Percentiles rank a stretch among this genome's conserved stretches.
These are phyloP conservation scores for Nigrospora osmanthi DNA, from an alignment of 2,329 filamentous ascomycete genomes.

Conservation along the genomic window DNA sequence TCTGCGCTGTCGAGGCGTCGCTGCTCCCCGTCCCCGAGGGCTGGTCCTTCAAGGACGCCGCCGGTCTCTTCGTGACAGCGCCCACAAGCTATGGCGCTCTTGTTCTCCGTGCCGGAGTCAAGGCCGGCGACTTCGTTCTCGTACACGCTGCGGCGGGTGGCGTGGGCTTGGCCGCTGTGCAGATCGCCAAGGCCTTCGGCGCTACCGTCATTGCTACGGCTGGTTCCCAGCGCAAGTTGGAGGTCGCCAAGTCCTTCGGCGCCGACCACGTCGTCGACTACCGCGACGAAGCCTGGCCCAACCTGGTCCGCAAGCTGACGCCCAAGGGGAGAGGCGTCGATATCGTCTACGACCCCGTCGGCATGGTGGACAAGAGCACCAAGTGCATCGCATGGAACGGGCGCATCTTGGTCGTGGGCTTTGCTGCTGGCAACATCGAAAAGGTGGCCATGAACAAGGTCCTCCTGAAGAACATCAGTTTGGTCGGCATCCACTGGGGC, in stretches of 20 bases:
- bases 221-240: conserved; percentile 69
- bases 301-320: conserved; percentile 68
- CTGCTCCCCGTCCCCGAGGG: conserved; percentile 69
- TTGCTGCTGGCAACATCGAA: conserved; percentile 80
- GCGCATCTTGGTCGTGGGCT: conserved; percentile 79
- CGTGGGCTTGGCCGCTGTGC: conserved; percentile 84
- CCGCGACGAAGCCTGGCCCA: conserved; percentile 53
- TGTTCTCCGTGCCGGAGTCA: conserved; percentile 68
- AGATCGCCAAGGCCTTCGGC: conserved; percentile 86
- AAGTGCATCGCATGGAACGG: conserved; percentile 95
- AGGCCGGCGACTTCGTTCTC: conserved; percentile 76
- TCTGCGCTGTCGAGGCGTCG: conserved; percentile 56
- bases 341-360: conserved; percentile 92
- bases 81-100: conserved; percentile 84
- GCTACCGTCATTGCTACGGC: conserved; percentile 92
- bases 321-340: conserved; percentile 70
- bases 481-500: conserved; percentile 91
- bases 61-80: conserved; percentile 84
- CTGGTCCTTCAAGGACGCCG: conserved; percentile 79
- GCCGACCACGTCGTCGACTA: conserved; percentile 83
- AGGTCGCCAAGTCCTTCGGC: conserved; percentile 71
- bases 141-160: conserved; percentile 90
- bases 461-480: conserved; percentile 82
- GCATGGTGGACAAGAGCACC: conserved; percentile 76
- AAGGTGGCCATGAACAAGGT: conserved; percentile 91